phyloP scores from a whole-genome alignment of 345 rosid species.

The Pistacia integerrima region DNA sequence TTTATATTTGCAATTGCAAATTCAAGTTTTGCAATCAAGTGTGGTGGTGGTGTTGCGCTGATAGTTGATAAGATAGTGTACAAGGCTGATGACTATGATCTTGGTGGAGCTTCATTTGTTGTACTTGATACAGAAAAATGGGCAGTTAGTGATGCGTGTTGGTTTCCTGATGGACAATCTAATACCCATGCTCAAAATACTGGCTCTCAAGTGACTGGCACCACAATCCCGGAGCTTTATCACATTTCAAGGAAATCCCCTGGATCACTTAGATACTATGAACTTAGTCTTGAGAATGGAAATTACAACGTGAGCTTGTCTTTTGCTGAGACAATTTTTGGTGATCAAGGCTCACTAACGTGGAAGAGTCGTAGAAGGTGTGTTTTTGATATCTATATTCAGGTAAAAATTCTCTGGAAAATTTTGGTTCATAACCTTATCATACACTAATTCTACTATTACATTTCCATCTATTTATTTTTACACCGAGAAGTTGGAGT shows the following conservation, averaged over 20 bases:
- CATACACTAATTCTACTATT: neutral
- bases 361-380: constrained; percentile 55
- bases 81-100: constrained; percentile 43
- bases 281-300: constrained; percentile 37
- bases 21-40: constrained; percentile 36
- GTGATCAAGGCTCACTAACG: constrained; percentile 29
- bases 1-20: constrained; percentile 18
- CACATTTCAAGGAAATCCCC: constrained; percentile 39
- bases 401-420: constrained; percentile 26
- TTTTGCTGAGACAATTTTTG: constrained; percentile 32
- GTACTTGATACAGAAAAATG: constrained; percentile 46
- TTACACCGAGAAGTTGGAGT: too few relatives aligned
- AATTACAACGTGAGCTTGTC: constrained; percentile 37
- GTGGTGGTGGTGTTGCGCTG: constrained; percentile 27
- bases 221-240: constrained; percentile 44
- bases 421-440: neutral
- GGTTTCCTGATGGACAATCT: constrained; percentile 24
- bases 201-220: constrained; percentile 31
- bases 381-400: constrained; percentile 48
- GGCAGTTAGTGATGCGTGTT: constrained; percentile 63
- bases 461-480: neutral
- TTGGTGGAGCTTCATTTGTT: constrained; percentile 42
- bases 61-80: constrained; percentile 31
- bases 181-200: constrained; percentile 30
- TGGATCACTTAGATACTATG: constrained; percentile 44